Evolutionary conservation across 371 early-diverging fungal genomes (phyloP), one percentile per base, ranked within the genome.

Genomic region (Batkoa obscura): DNA sequence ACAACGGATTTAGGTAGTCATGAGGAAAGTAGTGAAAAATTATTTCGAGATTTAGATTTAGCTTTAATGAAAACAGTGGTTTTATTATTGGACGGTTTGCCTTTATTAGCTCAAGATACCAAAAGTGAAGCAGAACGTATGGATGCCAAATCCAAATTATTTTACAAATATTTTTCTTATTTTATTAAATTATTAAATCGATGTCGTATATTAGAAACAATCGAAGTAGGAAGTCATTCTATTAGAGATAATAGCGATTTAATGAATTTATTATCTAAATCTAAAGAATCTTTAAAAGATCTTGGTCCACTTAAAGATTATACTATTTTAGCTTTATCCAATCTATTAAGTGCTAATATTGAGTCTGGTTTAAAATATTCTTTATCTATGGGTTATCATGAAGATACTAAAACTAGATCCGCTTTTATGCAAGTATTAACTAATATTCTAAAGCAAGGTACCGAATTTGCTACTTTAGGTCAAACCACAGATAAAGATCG

Each of bases 381-480:
- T 36, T 68, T 94, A 30, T 79, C 88, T 0, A 85, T 89, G 79
- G 88, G 88, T 23, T 94, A 94, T 59, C 86, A 93, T 60, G 91
- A 90, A 62, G 92, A 92, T 66, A 71, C 79, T 13, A 78, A 81
- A 52, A 88, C 84, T 45, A 74, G 92, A 17, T 81, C 87, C 0
- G 82, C 90, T 5, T 94, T 94, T 55, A 90, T 88, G 73, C 83
- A 89, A 56, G 92, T 94, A 30, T 68, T 94, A 60, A 88, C 92
- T 17, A 87, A 90, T 59, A 81, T 92, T 48, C 67, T 94, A 35
- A 82, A 86, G 56, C 78, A 83, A 62, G 94, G 90, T 2, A 81
- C 87, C 4, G 85, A 88, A 59, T 88, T 88, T 59, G 88, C 82
- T 43, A 82, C 81, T 1, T 66, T 93, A 30, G 82, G 83, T 1